Conservation (phyloP, 371 early-diverging fungal species). For the Nematocida homosporus region DNA sequence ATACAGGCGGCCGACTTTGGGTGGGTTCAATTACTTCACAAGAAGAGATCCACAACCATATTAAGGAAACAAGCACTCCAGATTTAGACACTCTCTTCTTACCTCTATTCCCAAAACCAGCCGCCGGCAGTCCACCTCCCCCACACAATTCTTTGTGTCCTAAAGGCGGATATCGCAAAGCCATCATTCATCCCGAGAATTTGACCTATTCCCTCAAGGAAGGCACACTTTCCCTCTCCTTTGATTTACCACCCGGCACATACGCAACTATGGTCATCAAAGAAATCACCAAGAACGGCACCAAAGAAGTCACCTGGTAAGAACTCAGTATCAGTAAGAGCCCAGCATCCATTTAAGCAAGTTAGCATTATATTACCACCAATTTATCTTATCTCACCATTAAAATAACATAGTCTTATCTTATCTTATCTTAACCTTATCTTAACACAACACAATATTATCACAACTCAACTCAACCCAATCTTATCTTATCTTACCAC, state of each 20-base stretch:
- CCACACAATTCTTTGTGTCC: background rate
- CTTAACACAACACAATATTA: background rate
- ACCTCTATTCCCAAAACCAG: conserved; percentile 32
- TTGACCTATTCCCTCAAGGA: background rate
- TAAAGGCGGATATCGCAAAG: conserved; percentile 47
- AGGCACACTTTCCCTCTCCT: conserved; percentile 8
- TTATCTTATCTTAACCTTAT: background rate
- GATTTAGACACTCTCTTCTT: background rate
- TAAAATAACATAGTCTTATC: too few species aligned
- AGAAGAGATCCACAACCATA: background rate
- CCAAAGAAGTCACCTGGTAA: conserved; percentile 9
- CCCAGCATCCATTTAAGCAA: too few species aligned
- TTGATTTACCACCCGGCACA: conserved; percentile 46
- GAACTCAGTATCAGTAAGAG: too few species aligned
- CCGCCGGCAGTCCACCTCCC: background rate
- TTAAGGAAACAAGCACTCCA: background rate
- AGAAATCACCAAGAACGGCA: conserved; percentile 26
- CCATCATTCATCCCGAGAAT: conserved; percentile 34
- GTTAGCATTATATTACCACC: too few species aligned
- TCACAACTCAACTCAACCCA: too few species aligned
- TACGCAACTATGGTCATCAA: conserved; percentile 52
- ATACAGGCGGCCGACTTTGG: conserved; percentile 2
- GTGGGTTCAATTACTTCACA: conserved; percentile 25
- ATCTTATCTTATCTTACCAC: background rate
- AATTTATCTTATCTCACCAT: too few species aligned